Conservation (phyloP, 2,329 filamentous ascomycete genomes). For the Cladosporium velox region DNA sequence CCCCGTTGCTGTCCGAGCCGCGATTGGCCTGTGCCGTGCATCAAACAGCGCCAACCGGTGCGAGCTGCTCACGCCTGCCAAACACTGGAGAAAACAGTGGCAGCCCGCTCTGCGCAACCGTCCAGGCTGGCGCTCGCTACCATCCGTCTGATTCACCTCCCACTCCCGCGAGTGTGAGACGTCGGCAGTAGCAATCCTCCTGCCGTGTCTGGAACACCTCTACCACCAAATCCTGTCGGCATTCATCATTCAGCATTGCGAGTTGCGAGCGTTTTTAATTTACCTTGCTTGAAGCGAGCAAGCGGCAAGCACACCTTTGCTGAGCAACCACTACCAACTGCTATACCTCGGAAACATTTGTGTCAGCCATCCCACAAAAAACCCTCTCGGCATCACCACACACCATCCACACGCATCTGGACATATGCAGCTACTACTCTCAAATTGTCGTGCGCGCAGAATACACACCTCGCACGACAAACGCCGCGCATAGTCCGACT, state of each 20-base stretch:
- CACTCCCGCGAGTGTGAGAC: constrained; percentile 9
- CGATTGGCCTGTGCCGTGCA: background rate
- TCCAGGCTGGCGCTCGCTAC: background rate
- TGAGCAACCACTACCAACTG: background rate
- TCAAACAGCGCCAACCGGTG: background rate
- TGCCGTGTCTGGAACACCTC: background rate
- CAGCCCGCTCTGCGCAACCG: background rate
- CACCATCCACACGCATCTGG: constrained; percentile 4
- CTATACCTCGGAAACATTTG: background rate
- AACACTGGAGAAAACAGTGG: constrained; percentile 11
- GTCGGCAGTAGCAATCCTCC: background rate
- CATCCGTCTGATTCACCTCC: constrained; percentile 8
- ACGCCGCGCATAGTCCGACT: background rate
- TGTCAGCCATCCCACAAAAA: background rate
- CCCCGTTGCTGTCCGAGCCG: background rate
- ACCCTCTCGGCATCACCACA: background rate
- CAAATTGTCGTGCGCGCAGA: constrained; percentile 13
- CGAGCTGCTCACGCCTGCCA: background rate
- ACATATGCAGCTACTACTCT: constrained; percentile 11
- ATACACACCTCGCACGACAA: constrained; percentile 21
- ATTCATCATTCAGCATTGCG: background rate
- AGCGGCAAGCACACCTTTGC: background rate
- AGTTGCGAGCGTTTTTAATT: background rate
- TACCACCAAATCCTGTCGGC: background rate
- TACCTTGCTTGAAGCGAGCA: background rate